Base-by-base conservation (phyloP, 192 early-diverging fungal species). In the Backusella psychrophila region DNA sequence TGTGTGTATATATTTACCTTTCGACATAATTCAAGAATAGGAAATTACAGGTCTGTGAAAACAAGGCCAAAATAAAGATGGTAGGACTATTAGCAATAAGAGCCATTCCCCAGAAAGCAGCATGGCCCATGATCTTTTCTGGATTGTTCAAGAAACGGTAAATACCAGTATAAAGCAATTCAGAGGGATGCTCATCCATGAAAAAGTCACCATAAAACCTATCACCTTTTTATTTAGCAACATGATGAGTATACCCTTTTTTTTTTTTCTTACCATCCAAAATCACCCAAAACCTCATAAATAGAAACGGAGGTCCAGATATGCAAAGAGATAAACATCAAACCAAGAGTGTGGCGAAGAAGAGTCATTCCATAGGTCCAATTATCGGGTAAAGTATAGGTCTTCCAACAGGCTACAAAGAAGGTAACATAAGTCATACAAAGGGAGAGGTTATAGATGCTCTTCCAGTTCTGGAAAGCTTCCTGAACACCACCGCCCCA, bases 121-220 rank as follows among this genome's bases (percentile, higher is more conserved):
- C 93, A 71, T 94, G 94, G n/a, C 94, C 96, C 75, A 98, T 93
- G 44, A 98, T 89, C 81, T 95, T 93, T 66, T 96, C 94, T 11
- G 97, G 97, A 83, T 98, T 95, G 82, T 99, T 96, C 29, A 98
- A 85, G 70, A 94, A 99, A 80, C 87, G 78, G 85, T 97, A 99
- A 69, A 98, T 92, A 26, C 97, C 97, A 33, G 92, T 96, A 82
- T 97, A 97, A 71, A 93, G 89, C 29, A 93, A 85, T 69, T 89
- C 90, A 70, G 85, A 85, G 38, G 90, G 87, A 14, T 91, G 85
- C 34, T 92, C 90, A 80, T 95, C 95, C 69, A 97, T 89, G 85
- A 98, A 97, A 77, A 97, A 97, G 78, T 98, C 97, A 63, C 95
- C 96, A 80, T 98, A 98, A 85, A 99, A 99, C 81, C 77, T 78